Evolutionary conservation across 371 early-diverging fungal species (phyloP), one percentile per base, ranked within the genome.

Genomic region (Nematocida homosporus): DNA sequence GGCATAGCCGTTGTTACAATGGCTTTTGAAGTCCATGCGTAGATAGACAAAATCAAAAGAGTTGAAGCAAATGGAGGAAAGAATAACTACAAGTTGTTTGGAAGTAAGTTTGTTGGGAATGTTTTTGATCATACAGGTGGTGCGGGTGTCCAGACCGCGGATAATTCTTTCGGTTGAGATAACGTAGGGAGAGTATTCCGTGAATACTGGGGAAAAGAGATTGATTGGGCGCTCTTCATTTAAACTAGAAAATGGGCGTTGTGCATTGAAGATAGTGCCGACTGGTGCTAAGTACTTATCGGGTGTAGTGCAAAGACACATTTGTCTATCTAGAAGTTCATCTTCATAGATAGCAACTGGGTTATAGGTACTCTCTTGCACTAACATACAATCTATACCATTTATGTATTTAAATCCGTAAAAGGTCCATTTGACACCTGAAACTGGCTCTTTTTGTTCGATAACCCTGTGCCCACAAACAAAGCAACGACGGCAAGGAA

Each of bases 61-160:
- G 40, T 87, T 89, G 54, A 83, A 79, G 78, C 91, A 91, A 0
- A 88, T 88, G 10, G 88, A 86, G 79, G 92, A 87, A 41, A 94
- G 81, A 56, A 88, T 85, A 18, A 89, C 88, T 18, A 89, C 83
- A 23, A 93, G 81, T 91, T 91, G 90, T 78, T 85, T 82, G 86
- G 87, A 83, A 10, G 89, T 88, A 78, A 89, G 90, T 81, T 90
- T 90, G 85, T 92, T 92, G 23, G 93, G 93, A 60, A 93, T 90
- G 75, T 92, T 91, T 66, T 89, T 87, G 44, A 93, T 88, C 93
- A 93, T 93, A 78, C 89, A 89, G 0, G 93, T 90, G 0, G 90
- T 91, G 20, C 92, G 84, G 29, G 47, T 83, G 67, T 92, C 91
- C 18, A 56, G 35, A 3, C 87, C 87, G 1, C 47, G 30, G 1